Conservation (phyloP, 257 asterid species). For the Solanum infundibuliforme region DNA sequence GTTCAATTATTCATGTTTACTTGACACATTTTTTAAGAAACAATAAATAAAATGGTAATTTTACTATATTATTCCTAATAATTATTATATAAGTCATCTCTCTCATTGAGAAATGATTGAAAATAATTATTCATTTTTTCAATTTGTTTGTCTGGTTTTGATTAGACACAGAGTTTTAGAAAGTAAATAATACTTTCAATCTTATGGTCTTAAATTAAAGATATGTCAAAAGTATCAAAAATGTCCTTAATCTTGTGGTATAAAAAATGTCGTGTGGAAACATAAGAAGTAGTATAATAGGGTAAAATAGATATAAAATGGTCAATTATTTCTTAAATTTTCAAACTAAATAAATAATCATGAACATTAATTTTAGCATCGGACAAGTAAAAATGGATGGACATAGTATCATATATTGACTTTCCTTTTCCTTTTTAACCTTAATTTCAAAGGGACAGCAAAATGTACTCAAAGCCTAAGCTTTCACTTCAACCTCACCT, state of each 20-base stretch:
- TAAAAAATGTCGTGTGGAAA: background rate
- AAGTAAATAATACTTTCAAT: too few relatives aligned
- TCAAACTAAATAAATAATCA: background rate
- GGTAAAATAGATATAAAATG: background rate
- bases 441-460: background rate
- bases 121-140: background rate
- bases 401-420: background rate
- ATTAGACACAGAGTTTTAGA: background rate
- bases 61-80: background rate
- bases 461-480: background rate
- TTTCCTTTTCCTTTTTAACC: background rate
- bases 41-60: background rate
- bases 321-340: background rate
- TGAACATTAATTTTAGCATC: background rate
- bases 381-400: background rate
- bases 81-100: background rate
- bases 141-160: background rate
- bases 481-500: background rate
- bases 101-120: background rate
- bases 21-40: background rate
- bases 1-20: background rate
- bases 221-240: too few relatives aligned
- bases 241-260: background rate
- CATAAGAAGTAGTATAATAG: background rate
- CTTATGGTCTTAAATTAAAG: too few relatives aligned